Conservation (phyloP, 805 yeast genomes). For the Candida pseudofarinosa region DNA sequence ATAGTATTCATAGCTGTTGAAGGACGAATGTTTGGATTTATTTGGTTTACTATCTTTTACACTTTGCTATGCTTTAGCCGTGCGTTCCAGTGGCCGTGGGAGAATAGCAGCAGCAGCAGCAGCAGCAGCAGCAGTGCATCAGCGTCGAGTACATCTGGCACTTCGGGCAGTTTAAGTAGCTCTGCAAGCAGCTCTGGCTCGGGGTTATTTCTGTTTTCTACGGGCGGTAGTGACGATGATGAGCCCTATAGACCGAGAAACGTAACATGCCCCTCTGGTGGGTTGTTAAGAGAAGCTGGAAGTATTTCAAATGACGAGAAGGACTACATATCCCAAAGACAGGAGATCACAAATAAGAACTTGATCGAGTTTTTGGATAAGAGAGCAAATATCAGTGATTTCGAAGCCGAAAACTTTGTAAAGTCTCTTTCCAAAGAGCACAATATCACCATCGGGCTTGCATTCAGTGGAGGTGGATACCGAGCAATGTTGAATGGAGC, state of each 20-base stretch:
- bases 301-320: constrained; percentile 20
- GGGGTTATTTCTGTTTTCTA: background rate
- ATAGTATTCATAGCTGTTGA: background rate
- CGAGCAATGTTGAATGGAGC: constrained; percentile 41
- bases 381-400: constrained; percentile 27
- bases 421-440: constrained; percentile 15
- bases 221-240: background rate
- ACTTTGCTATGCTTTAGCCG: background rate
- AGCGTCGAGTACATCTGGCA: background rate
- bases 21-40: background rate
- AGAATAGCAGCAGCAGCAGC: constrained; percentile 1
- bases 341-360: constrained; percentile 25
- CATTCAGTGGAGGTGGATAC: constrained; percentile 24
- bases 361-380: constrained; percentile 23
- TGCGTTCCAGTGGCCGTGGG: constrained; percentile 5
- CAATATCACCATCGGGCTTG: constrained; percentile 23
- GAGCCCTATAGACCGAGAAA: constrained; percentile 19
- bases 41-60: background rate
- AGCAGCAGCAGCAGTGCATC: constrained; percentile 1
- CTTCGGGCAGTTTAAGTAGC: background rate
- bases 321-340: constrained; percentile 22
- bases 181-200: background rate
- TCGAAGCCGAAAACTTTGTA: constrained; percentile 28
- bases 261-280: constrained; percentile 26
- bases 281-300: constrained; percentile 25